Percentiles rank a stretch among this genome's conserved stretches.
Conservation (phyloP, 1,284 basidiomycete genomes). For the Clitocybe nebularis region DNA sequence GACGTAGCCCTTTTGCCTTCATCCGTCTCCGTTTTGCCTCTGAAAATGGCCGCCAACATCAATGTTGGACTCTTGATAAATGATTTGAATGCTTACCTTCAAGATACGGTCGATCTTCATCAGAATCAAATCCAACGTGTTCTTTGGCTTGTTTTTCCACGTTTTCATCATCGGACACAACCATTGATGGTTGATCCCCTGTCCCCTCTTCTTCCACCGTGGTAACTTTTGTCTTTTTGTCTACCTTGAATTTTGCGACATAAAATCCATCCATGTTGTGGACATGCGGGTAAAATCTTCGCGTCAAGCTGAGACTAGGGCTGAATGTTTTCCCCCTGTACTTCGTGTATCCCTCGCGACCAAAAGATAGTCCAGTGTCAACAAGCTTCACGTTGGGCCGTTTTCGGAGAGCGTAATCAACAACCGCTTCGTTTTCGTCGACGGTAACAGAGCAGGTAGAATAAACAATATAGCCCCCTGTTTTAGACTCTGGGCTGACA, state of each 20-base stretch:
- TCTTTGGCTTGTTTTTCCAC: constrained; percentile 26
- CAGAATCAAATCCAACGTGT: constrained; percentile 54
- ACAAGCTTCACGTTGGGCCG: constrained; percentile 94
- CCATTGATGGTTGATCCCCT: constrained; percentile 25
- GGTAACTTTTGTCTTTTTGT: constrained; percentile 63
- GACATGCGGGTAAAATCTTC: constrained; percentile 87
- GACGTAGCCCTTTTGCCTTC: constrained; percentile 72
- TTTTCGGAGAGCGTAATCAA: constrained; percentile 97
- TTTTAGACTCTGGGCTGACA: constrained; percentile 83
- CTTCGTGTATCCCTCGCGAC: constrained; percentile 85
- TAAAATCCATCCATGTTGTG: constrained; percentile 99
- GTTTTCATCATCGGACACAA: constrained; percentile 26
- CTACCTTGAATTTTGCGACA: constrained; percentile 97
- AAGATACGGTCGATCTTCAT: constrained; percentile 67
- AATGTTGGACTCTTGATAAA: constrained; percentile 14
- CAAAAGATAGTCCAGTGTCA: constrained; percentile 91
- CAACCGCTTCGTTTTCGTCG: constrained; percentile 97
- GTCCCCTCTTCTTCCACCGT: constrained; percentile 29
- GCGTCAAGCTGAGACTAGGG: constrained; percentile 77
- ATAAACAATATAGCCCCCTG: constrained; percentile 95
- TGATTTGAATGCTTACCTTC: constrained; percentile 49
- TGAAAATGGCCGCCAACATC: constrained; percentile 26
- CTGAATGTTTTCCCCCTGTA: constrained; percentile 91
- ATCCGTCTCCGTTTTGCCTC: constrained; percentile 68
- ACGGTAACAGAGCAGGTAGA: constrained; percentile 98